Evolutionary conservation across 2,329 filamentous ascomycete genomes (phyloP).

Genomic region (Paraconiothyrium sp.): DNA sequence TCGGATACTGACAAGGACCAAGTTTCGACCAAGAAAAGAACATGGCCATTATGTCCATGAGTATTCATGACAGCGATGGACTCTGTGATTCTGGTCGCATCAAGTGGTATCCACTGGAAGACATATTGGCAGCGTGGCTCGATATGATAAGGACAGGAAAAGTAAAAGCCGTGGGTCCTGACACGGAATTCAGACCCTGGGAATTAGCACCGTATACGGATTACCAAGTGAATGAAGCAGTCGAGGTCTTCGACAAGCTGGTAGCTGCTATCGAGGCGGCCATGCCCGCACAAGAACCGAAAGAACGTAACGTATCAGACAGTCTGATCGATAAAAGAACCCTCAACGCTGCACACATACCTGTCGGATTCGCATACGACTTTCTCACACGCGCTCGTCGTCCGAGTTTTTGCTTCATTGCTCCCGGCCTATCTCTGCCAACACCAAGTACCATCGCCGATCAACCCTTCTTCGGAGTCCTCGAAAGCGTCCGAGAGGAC

Average conservation of each 20-base stretch:
- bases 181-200: slow-evolving; percentile 24
- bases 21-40: slow-evolving; percentile 26
- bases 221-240: slow-evolving; percentile 22
- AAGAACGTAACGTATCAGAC: background rate
- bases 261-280: slow-evolving; percentile 24
- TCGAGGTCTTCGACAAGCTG: slow-evolving; percentile 23
- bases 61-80: slow-evolving; percentile 9
- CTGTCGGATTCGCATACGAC: slow-evolving; percentile 21
- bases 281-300: slow-evolving; percentile 3
- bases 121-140: slow-evolving; percentile 25
- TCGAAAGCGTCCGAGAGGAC: background rate
- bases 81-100: slow-evolving; percentile 18
- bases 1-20: background rate
- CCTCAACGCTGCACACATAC: slow-evolving; percentile 14
- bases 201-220: slow-evolving; percentile 20
- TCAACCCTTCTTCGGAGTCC: slow-evolving; percentile 19
- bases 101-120: slow-evolving; percentile 25
- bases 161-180: slow-evolving; percentile 21
- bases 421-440: slow-evolving; percentile 24
- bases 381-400: slow-evolving; percentile 20
- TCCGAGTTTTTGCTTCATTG: slow-evolving; percentile 27
- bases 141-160: slow-evolving; percentile 25
- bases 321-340: slow-evolving; percentile 16
- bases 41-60: slow-evolving; percentile 19
- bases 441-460: slow-evolving; percentile 14